Evolutionary conservation across 148 eudicot genomes (phyloP).

Genomic region (Polygonum maritimum): DNA sequence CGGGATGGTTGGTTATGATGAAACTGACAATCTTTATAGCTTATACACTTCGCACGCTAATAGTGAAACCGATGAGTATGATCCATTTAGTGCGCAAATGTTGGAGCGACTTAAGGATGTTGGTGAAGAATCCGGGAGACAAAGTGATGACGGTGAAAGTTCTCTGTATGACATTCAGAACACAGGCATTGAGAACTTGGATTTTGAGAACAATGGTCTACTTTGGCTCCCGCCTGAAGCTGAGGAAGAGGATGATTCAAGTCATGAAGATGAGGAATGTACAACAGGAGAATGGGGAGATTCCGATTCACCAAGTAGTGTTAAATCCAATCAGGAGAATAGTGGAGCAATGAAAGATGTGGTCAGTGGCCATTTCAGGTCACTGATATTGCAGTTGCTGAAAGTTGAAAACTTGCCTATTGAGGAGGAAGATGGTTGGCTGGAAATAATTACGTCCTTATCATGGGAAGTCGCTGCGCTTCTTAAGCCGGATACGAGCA

Average conservation of each 20-base stretch:
- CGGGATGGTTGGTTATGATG: conserved; percentile 38
- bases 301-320: conserved; percentile 51
- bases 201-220: conserved; percentile 84
- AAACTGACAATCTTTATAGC: conserved; percentile 34
- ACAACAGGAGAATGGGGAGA: conserved; percentile 87
- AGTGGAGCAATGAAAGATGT: conserved; percentile 71
- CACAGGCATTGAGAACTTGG: conserved; percentile 61
- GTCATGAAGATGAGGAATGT: conserved; percentile 55
- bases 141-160: conserved; percentile 49
- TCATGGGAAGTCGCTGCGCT: conserved; percentile 96
- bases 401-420: conserved; percentile 72
- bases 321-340: conserved; percentile 67
- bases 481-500: conserved; percentile 89
- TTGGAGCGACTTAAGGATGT: conserved; percentile 35
- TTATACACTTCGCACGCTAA: conserved; percentile 35
- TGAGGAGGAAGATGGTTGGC: conserved; percentile 73
- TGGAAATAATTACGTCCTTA: conserved; percentile 78
- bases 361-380: conserved; percentile 82
- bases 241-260: conserved; percentile 88
- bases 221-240: conserved; percentile 99
- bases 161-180: conserved; percentile 46
- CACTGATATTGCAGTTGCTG: conserved; percentile 80
- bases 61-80: conserved; percentile 33
- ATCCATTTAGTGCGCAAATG: conserved; percentile 35
- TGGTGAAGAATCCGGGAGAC: conserved; percentile 29